Conservation (phyloP, 1,284 basidiomycete genomes). For the Leccinum holopus region DNA sequence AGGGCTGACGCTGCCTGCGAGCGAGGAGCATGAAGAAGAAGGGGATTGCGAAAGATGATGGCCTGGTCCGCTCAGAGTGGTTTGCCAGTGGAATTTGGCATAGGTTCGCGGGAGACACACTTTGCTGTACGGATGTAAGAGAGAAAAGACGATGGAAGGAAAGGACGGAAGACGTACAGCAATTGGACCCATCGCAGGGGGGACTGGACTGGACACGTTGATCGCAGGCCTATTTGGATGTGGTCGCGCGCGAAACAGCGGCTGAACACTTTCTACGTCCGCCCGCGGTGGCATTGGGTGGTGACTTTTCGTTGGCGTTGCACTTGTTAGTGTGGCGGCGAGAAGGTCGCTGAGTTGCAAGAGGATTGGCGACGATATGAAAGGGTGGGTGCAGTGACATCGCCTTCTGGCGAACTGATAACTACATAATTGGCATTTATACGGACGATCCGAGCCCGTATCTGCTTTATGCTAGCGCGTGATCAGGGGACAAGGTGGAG, state of each 20-base stretch:
- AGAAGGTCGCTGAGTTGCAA: no score
- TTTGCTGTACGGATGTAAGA: slow-evolving; percentile 51
- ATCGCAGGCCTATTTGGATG: slow-evolving; percentile 80
- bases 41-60: slow-evolving; percentile 44
- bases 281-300: slow-evolving; percentile 5
- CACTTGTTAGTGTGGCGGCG: no score
- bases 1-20: slow-evolving; percentile 1
- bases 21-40: slow-evolving; percentile 20
- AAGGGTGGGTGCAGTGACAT: not conserved
- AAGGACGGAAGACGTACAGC: slow-evolving; percentile 43
- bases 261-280: slow-evolving; percentile 55
- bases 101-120: slow-evolving; percentile 79
- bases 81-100: slow-evolving; percentile 82
- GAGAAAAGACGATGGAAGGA: slow-evolving; percentile 4
- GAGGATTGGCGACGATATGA: no score
- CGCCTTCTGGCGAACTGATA: slow-evolving; percentile 87
- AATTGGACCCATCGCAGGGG: slow-evolving; percentile 75
- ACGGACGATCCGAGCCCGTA: slow-evolving; percentile 89
- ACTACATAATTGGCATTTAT: slow-evolving; percentile 86
- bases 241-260: slow-evolving; percentile 66
- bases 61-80: slow-evolving; percentile 70
- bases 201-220: slow-evolving; percentile 81
- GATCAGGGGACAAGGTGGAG: no score
- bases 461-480: slow-evolving; percentile 38
- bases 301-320: no score